Evolutionary conservation across 2,329 filamentous ascomycete genomes (phyloP).

Genomic region (Leptographium wingfieldii): DNA sequence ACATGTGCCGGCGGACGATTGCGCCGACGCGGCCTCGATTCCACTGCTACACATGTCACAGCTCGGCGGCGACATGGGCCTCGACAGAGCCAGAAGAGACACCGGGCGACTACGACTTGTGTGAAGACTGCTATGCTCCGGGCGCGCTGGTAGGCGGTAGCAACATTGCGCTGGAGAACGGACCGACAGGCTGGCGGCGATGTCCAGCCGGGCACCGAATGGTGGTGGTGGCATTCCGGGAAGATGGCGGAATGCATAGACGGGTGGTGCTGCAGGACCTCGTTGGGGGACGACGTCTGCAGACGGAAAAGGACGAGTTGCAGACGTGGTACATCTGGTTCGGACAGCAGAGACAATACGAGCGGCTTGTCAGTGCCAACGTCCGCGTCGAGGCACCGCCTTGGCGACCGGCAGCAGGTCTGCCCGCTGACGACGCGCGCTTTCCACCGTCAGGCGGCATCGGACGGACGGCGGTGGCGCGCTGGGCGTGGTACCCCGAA

Average conservation of each 20-base stretch:
- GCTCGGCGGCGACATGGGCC: constrained; percentile 24
- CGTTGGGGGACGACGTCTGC: constrained; percentile 63
- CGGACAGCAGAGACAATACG: constrained; percentile 24
- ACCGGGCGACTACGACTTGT: constrained; percentile 77
- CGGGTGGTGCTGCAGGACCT: constrained; percentile 58
- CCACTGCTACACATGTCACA: constrained; percentile 67
- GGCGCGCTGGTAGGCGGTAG: constrained; percentile 44
- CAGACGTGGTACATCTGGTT: constrained; percentile 15
- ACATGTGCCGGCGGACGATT: constrained; percentile 64
- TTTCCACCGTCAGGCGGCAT: constrained; percentile 69
- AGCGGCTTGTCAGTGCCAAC: constrained; percentile 38
- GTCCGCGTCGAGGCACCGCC: constrained; percentile 30
- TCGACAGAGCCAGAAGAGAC: constrained; percentile 28
- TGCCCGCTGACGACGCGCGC: constrained; percentile 14
- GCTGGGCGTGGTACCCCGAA: constrained; percentile 69
- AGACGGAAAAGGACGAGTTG: constrained; percentile 32
- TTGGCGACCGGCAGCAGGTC: constrained; percentile 9
- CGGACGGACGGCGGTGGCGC: constrained; percentile 49
- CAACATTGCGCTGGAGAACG: constrained; percentile 62
- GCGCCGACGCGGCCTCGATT: constrained; percentile 56
- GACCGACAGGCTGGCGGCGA: constrained; percentile 68
- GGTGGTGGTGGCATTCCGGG: constrained; percentile 62
- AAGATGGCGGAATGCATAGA: constrained; percentile 39
- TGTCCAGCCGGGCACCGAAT: constrained; percentile 75
- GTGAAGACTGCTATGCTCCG: constrained; percentile 57